phyloP scores from a whole-genome alignment of 1,139 yeast genomes.

The Geotrichum phurueaensis region DNA sequence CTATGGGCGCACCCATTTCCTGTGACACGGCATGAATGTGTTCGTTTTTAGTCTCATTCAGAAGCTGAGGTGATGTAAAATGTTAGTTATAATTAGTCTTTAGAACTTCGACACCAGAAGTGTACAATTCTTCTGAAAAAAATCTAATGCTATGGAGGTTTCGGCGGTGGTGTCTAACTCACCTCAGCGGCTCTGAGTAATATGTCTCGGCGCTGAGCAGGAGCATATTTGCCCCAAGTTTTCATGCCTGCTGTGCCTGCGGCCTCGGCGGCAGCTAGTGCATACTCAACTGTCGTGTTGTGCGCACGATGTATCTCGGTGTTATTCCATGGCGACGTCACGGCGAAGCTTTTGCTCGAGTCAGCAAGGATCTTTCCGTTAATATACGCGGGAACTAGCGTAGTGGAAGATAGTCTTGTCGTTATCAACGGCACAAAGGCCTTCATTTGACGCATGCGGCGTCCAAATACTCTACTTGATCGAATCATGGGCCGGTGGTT shows the following conservation, averaged over 20 bases:
- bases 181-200: conserved; percentile 12
- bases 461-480: neutral
- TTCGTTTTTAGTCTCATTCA: neutral
- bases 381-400: conserved; percentile 6
- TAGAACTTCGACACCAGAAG: no score
- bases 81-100: neutral
- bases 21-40: conserved; percentile 4
- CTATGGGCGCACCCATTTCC: conserved; percentile 14
- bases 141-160: neutral
- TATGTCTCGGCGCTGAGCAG: conserved; percentile 3
- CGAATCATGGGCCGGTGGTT: neutral
- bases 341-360: neutral
- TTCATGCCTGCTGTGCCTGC: conserved; percentile 1
- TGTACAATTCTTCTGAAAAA: neutral
- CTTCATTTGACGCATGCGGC: neutral
- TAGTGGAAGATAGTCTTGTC: neutral
- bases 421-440: neutral
- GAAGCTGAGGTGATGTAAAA: neutral
- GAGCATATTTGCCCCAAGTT: conserved; percentile 2
- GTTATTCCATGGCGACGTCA: conserved; percentile 12
- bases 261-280: conserved; percentile 9
- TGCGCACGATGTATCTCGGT: neutral
- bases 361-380: neutral
- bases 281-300: conserved; percentile 6
- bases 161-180: neutral